phyloP scores from a whole-genome alignment of 2,329 filamentous ascomycete genomes.

The Xylariaceae sp. region DNA sequence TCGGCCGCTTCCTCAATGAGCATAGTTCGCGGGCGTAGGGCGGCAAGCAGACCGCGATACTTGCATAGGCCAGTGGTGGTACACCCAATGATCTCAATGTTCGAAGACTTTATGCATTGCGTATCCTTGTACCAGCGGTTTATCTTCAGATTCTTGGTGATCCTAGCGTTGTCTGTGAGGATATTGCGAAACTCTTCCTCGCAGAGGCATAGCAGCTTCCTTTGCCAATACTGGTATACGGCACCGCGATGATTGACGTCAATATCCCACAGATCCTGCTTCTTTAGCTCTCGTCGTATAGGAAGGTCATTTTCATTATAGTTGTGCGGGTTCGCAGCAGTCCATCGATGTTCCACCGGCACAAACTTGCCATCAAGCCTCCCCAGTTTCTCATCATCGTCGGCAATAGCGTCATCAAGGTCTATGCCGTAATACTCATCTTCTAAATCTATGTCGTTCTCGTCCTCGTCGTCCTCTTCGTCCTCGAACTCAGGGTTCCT shows the following conservation, averaged over 20 bases:
- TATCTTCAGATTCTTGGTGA: conserved; percentile 56
- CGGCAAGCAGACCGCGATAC: conserved; percentile 70
- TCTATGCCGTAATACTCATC: conserved; percentile 52
- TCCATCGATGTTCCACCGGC: conserved; percentile 46
- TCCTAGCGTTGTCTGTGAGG: conserved; percentile 52
- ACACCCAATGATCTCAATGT: conserved; percentile 59
- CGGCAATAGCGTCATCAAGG: conserved; percentile 40
- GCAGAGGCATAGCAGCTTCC: conserved; percentile 53
- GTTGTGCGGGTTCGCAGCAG: conserved; percentile 34
- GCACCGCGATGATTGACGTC: conserved; percentile 57
- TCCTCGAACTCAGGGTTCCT: conserved; percentile 33
- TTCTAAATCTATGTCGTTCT: conserved; percentile 54
- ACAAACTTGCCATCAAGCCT: conserved; percentile 50
- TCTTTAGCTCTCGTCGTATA: conserved; percentile 42
- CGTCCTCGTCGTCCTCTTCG: conserved; percentile 47
- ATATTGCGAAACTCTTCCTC: conserved; percentile 50
- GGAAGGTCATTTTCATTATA: conserved; percentile 30
- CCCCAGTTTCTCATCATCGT: conserved; percentile 40
- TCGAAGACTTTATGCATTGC: conserved; percentile 39
- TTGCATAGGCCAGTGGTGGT: conserved; percentile 84
- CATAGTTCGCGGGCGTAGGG: conserved; percentile 67
- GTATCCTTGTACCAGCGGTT: conserved; percentile 63
- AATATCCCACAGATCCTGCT: conserved; percentile 63
- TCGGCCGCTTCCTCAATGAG: conserved; percentile 83
- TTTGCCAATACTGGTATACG: conserved; percentile 68